Evolutionary conservation across 2,329 filamentous ascomycete genomes (phyloP), one percentile per base, ranked within the genome.

Genomic region (Colletotrichum sublineola): DNA sequence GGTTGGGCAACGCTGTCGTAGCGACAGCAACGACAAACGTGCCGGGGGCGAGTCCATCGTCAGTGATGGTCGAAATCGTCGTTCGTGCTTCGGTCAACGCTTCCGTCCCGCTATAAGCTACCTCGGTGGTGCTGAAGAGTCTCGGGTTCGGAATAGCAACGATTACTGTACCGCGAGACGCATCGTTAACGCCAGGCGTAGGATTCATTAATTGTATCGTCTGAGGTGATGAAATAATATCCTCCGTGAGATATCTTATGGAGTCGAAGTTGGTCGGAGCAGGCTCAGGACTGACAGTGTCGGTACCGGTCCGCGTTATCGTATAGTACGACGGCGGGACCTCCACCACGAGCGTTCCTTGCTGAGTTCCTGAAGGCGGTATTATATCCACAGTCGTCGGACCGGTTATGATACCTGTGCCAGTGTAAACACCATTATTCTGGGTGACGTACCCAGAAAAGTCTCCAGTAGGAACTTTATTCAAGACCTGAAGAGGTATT

Each of bases 61-160:
- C 68, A 1, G 55, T 20, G 0, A 75, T 56, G 0, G 74, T 74
- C 20, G 71, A 72, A 3, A 74, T 75, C 2, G 72, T 75, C 0
- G 68, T 72, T 7, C 50, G 53, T 1, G 63, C 29, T 3, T 31
- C 52, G 1, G 50, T 33, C 1, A 67, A 18, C 20, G 55, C 55
- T 1, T 50, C 64, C 5, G 40, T 40, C 5, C 65, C 73, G 9
- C 46, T 68, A 20, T 67, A 64, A 53, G 67, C 68, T 0, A 62
- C 64, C 8, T 67, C 71, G 1, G 72, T 63, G 6, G 70, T 73
- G n/a, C 66, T 6, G 40, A 64, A 74, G 24, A 60, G 18, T 29
- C 69, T 60, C 3, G 66, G 66, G 29, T 70, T 70, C 2, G 74
- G 68, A 2, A 70, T 50, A 0, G 70, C 65, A 0, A 75, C 44